A percentile compares a stretch with the other conserved stretches of the same genome.
Evolutionary conservation across 768 basidiomycete species (phyloP).

Genomic region (Roridomyces roridus): DNA sequence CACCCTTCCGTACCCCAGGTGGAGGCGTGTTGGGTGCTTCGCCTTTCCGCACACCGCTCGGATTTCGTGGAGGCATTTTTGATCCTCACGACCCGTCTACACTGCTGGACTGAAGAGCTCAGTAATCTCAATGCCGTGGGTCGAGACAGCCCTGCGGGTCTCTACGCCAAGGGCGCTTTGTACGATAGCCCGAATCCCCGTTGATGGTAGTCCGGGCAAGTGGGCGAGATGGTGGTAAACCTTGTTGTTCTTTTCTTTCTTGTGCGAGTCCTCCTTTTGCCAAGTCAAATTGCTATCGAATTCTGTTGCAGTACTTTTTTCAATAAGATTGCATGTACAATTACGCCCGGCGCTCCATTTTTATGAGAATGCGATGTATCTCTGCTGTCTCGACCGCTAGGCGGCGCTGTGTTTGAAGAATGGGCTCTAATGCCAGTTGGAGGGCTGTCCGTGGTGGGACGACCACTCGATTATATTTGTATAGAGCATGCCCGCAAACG

Average conservation of each 20-base stretch:
- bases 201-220: slow-evolving; percentile 56
- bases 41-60: slow-evolving; percentile 56
- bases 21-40: slow-evolving; percentile 34
- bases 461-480: slow-evolving; percentile 15
- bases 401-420: neutral
- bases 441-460: slow-evolving; percentile 9
- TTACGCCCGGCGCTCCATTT: slow-evolving; percentile 2
- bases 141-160: slow-evolving; percentile 68
- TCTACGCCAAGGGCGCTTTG: slow-evolving; percentile 67
- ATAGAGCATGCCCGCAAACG: slow-evolving; percentile 11
- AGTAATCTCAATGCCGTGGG: slow-evolving; percentile 53
- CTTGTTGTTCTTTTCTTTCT: neutral
- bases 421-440: slow-evolving; percentile 16
- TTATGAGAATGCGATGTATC: slow-evolving; percentile 11
- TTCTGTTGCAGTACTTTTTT: neutral
- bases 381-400: slow-evolving; percentile 11
- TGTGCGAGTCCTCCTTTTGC: neutral
- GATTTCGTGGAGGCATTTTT: slow-evolving; percentile 48
- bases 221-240: slow-evolving; percentile 58
- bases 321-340: neutral
- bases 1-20: slow-evolving; percentile 47
- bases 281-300: neutral
- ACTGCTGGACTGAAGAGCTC: slow-evolving; percentile 76
- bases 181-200: slow-evolving; percentile 77
- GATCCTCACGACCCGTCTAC: slow-evolving; percentile 77